A percentile compares a stretch with the other conserved stretches of the same genome.
phyloP scores from a whole-genome alignment of 345 rosid genomes.

The Eucalyptus polyanthemos region DNA sequence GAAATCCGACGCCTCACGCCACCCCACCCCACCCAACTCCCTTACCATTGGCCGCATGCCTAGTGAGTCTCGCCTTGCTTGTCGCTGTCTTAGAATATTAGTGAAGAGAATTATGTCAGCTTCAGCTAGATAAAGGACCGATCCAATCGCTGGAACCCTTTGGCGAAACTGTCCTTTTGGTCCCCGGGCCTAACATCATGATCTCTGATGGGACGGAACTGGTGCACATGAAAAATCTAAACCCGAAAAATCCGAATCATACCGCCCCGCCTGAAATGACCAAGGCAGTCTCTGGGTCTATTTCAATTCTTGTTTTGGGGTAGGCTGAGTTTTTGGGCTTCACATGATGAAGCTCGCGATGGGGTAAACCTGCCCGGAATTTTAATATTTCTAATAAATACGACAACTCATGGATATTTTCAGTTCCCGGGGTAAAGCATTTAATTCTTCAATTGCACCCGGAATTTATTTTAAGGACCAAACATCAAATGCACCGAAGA shows the following conservation, averaged over 20 bases:
- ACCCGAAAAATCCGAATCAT: not conserved
- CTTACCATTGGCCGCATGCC: no score
- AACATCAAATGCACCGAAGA: not conserved
- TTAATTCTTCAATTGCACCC: not conserved
- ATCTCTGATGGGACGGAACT: not conserved
- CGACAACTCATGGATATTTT: not conserved
- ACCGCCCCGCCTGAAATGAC: not conserved
- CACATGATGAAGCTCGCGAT: not conserved
- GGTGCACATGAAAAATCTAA: not conserved
- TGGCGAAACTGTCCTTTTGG: not conserved
- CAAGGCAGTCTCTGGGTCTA: not conserved
- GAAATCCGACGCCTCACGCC: no score
- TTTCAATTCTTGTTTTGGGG: not conserved
- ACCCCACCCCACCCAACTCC: no score
- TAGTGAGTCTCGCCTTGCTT: not conserved
- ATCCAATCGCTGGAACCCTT: not conserved
- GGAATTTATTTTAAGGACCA: not conserved
- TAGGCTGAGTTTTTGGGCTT: not conserved
- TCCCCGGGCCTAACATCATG: not conserved
- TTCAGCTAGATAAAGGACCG: not conserved
- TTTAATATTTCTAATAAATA: not conserved
- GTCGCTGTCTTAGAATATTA: not conserved
- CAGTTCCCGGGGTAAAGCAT: not conserved
- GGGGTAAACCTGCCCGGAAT: not conserved
- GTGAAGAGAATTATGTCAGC: not conserved